phyloP scores from a whole-genome alignment of 768 basidiomycete genomes.

The Jaapia argillacea region DNA sequence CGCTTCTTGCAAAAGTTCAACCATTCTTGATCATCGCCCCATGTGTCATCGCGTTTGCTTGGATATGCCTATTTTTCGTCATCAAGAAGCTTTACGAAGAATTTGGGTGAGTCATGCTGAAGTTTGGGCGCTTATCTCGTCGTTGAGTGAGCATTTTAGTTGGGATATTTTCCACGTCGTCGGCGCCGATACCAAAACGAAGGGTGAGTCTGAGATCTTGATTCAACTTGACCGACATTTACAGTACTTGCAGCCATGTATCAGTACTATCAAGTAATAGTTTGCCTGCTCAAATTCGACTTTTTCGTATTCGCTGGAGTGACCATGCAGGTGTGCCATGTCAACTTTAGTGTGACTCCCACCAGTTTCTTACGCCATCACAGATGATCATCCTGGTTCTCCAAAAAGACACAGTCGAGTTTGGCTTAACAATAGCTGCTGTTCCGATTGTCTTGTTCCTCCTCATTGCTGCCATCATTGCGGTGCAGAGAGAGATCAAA shows the following conservation, averaged over 20 bases:
- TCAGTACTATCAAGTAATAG: slow-evolving; percentile 79
- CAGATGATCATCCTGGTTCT: slow-evolving; percentile 81
- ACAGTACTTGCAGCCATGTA: slow-evolving; percentile 60
- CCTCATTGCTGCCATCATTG: slow-evolving; percentile 52
- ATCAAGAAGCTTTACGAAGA: slow-evolving; percentile 65
- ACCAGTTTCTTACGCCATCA: not conserved
- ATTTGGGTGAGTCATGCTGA: slow-evolving; percentile 53
- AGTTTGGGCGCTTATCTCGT: not conserved
- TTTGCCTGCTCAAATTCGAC: slow-evolving; percentile 84
- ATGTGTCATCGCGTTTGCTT: slow-evolving; percentile 54
- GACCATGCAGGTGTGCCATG: slow-evolving; percentile 65
- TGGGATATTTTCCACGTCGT: slow-evolving; percentile 91
- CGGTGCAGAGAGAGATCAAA: slow-evolving; percentile 75
- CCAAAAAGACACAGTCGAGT: slow-evolving; percentile 53
- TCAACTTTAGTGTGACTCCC: slow-evolving; percentile 1
- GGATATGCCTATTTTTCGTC: slow-evolving; percentile 59
- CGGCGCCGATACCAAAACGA: slow-evolving; percentile 78
- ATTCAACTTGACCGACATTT: slow-evolving; percentile 3
- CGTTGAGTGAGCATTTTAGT: slow-evolving; percentile 28
- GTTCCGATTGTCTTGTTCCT: slow-evolving; percentile 71
- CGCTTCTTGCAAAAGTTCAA: slow-evolving; percentile 56
- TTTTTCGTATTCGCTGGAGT: slow-evolving; percentile 85
- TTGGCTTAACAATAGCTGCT: slow-evolving; percentile 73
- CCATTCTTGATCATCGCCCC: slow-evolving; percentile 70
- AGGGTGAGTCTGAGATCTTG: slow-evolving; percentile 37